Evolutionary conservation across 306 rosid species (phyloP).

Genomic region (Fagus sylvatica): DNA sequence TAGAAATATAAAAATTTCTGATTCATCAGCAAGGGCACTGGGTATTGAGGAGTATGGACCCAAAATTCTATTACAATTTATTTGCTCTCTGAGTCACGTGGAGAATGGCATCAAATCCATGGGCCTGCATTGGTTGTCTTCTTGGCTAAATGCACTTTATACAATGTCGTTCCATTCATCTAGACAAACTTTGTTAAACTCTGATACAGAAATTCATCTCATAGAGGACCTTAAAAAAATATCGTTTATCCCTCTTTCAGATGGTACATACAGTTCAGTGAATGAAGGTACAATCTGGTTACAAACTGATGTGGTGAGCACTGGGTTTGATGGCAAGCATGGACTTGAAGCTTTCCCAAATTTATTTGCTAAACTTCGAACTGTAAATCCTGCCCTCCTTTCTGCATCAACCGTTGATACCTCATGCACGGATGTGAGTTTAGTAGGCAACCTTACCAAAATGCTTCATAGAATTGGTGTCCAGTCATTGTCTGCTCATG

Average conservation of each 20-base stretch:
- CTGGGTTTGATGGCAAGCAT: constrained; percentile 49
- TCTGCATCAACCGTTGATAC: constrained; percentile 50
- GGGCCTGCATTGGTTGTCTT: constrained; percentile 76
- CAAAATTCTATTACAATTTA: constrained; percentile 54
- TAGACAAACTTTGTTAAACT: constrained; percentile 33
- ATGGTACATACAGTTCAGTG: constrained; percentile 76
- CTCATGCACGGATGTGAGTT: constrained; percentile 31
- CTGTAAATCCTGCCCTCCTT: constrained; percentile 66
- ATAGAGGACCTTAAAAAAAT: constrained; percentile 46
- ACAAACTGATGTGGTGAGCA: constrained; percentile 47
- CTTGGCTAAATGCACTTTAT: constrained; percentile 60
- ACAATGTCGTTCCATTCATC: constrained; percentile 47
- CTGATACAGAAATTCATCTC: constrained; percentile 48
- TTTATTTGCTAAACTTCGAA: constrained; percentile 68
- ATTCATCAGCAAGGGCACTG: constrained; percentile 65
- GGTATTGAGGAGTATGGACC: constrained; percentile 91
- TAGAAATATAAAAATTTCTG: constrained; percentile 57
- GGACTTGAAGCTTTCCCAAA: constrained; percentile 71
- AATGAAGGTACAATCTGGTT: constrained; percentile 85
- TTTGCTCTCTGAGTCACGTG: constrained; percentile 52
- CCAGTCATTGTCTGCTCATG: constrained; percentile 84
- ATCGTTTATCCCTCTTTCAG: constrained; percentile 83
- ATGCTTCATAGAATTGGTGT: constrained; percentile 77
- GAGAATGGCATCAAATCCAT: constrained; percentile 50
- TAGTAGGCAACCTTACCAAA: constrained; percentile 49